A percentile compares a stretch with the other conserved stretches of the same genome.
Evolutionary conservation across 257 asterid species (phyloP).

Genomic region (Handroanthus guayacan): DNA sequence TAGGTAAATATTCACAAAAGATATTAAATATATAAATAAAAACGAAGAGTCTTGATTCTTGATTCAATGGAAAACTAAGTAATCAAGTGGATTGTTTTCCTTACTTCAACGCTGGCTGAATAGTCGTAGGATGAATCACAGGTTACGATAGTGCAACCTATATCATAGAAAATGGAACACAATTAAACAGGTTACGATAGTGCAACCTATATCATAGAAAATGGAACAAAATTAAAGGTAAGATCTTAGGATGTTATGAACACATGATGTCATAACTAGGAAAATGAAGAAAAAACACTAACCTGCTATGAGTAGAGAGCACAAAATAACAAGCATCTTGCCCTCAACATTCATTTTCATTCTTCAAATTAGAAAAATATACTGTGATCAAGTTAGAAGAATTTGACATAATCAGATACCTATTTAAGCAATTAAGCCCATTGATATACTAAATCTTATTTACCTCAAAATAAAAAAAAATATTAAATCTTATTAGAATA

Average conservation of each 20-base stretch:
- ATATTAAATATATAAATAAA: neutral
- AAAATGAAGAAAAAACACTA: neutral
- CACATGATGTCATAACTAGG: too few relatives aligned
- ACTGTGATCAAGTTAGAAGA: neutral
- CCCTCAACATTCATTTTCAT: slow-evolving; percentile 19
- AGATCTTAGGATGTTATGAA: neutral
- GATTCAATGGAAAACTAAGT: neutral
- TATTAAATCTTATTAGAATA: neutral
- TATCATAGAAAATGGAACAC: neutral
- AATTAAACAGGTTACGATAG: slow-evolving; percentile 8
- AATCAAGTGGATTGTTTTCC: neutral
- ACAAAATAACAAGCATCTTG: slow-evolving; percentile 23
- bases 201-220: slow-evolving; percentile 35
- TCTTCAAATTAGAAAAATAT: neutral
- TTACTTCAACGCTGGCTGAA: slow-evolving; percentile 48
- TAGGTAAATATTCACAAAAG: neutral
- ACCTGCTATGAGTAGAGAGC: slow-evolving; percentile 37
- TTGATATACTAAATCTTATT: neutral
- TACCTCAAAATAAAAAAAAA: neutral
- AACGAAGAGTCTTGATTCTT: neutral
- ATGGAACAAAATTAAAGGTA: neutral
- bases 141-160: slow-evolving; percentile 32
- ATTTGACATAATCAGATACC: neutral
- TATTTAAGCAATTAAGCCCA: neutral
- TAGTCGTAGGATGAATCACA: slow-evolving; percentile 41